Base-by-base conservation (phyloP, 148 eudicot species). In the Salicornia ramosissima region DNA sequence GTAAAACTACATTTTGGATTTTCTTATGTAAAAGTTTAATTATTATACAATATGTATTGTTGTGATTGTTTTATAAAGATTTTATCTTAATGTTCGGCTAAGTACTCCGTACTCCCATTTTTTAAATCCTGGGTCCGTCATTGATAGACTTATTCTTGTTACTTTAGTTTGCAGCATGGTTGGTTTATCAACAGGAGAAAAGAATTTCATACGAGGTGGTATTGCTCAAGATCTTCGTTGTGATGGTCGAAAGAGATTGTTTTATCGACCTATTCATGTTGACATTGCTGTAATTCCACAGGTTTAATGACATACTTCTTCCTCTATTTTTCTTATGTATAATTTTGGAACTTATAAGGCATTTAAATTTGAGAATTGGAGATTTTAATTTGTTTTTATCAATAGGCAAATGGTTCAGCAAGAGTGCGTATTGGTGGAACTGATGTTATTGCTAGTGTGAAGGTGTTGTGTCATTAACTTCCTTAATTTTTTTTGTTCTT, bases 361-460 rank as follows among this genome's bases (percentile, higher is more conserved):
- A n/a, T n/a, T n/a, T n/a, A n/a, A n/a, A n/a, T n/a, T 5, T 55
- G 15, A 6, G 33, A 55, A 55, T 11, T 55, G 1, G 46, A 55
- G 18, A 46, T 70, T 21, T 43, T 54, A 24, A 10, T 52, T 72
- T 57, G 50, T 36, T 21, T 65, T 78, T 14, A 36, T 70, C 47
- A n/a, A 57, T 79, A 93, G 96, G 97, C 96, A 60, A 87, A 84
- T 84, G 99, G 99, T 25, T 94, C 97, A 2, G 97, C 99, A n/a
- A 84, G 91, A 82, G 89, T 94, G 18, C 86, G 78, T 73, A 78
- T 90, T 60, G 97, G 97, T 64, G 88, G 82, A 33, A 91, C 97
- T 3, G 93, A 94, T 71, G 96, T 87, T 42, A 87, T 91, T 73
- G 99, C 97, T 54, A 87, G 97, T 72, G 93, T 94, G 30, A 94